A percentile compares a stretch with the other conserved stretches of the same genome.
phyloP scores from a whole-genome alignment of 345 rosid genomes.

The Linum trigynum region DNA sequence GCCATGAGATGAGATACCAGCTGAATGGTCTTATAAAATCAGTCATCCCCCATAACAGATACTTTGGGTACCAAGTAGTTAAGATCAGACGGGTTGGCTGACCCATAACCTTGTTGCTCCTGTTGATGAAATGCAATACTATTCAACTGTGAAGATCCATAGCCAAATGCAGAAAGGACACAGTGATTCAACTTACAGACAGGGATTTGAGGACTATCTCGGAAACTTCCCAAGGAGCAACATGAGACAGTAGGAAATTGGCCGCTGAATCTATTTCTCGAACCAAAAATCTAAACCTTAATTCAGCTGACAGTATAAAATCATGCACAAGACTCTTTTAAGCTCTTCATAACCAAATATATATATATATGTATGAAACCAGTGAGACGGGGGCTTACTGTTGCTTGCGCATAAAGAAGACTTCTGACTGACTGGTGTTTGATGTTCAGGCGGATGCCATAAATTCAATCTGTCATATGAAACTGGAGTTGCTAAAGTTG shows the following conservation, averaged over 20 bases:
- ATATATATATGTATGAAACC: too few relatives aligned
- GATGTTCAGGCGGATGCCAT: too few relatives aligned
- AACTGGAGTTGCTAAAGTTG: too few relatives aligned
- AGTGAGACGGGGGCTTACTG: too few relatives aligned
- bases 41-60: not conserved
- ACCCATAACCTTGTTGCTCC: not conserved
- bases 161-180: not conserved
- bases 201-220: not conserved
- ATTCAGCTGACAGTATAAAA: too few relatives aligned
- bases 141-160: not conserved
- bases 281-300: too few relatives aligned
- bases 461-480: too few relatives aligned
- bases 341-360: too few relatives aligned
- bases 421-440: too few relatives aligned
- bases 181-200: not conserved
- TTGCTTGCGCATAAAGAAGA: too few relatives aligned
- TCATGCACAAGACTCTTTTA: too few relatives aligned
- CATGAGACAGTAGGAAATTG: not conserved
- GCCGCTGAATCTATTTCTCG: too few relatives aligned
- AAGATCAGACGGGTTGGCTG: not conserved
- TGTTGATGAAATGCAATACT: not conserved
- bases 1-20: not conserved
- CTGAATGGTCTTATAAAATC: not conserved
- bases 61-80: not conserved
- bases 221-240: not conserved